phyloP scores from a whole-genome alignment of 2,329 filamentous ascomycete genomes.

The Trichoderma atroviride region DNA sequence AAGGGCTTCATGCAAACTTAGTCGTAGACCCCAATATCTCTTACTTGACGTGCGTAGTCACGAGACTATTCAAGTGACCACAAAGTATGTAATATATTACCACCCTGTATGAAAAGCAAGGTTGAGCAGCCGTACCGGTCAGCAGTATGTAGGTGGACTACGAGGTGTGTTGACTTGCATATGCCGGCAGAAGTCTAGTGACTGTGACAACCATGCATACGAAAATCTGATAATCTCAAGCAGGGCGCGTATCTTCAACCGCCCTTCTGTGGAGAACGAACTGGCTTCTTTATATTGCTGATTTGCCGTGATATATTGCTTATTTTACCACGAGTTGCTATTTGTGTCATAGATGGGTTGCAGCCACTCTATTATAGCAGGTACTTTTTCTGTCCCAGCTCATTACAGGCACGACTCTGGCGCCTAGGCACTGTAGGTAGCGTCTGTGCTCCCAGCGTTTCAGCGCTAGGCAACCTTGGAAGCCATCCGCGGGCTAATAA shows the following conservation, averaged over 20 bases:
- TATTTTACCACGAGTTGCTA: not conserved
- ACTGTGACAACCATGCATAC: slow-evolving; percentile 1
- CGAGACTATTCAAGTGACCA: slow-evolving; percentile 7
- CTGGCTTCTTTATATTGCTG: not conserved
- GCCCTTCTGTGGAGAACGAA: not conserved
- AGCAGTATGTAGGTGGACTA: not conserved
- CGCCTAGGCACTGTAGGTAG: not conserved
- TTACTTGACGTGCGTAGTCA: not conserved
- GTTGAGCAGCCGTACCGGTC: slow-evolving; percentile 2
- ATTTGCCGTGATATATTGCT: not conserved
- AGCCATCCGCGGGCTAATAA: slow-evolving; percentile 21
- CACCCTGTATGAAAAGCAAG: not conserved
- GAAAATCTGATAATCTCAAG: not conserved
- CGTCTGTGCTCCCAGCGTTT: slow-evolving; percentile 26
- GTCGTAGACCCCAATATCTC: not conserved
- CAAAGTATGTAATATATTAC: not conserved
- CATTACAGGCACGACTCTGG: not conserved
- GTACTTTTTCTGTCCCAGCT: not conserved
- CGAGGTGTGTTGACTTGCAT: slow-evolving; percentile 21
- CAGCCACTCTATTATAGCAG: not conserved
- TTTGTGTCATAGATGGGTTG: not conserved
- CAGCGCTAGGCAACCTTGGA: slow-evolving; percentile 18
- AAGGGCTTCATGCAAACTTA: not conserved
- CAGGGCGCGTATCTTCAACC: not conserved
- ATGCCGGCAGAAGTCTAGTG: slow-evolving; percentile 18